Evolutionary conservation across 2,329 filamentous ascomycete species (phyloP), one percentile per base, ranked within the genome.

Genomic region (Dactylellina haptotyla): DNA sequence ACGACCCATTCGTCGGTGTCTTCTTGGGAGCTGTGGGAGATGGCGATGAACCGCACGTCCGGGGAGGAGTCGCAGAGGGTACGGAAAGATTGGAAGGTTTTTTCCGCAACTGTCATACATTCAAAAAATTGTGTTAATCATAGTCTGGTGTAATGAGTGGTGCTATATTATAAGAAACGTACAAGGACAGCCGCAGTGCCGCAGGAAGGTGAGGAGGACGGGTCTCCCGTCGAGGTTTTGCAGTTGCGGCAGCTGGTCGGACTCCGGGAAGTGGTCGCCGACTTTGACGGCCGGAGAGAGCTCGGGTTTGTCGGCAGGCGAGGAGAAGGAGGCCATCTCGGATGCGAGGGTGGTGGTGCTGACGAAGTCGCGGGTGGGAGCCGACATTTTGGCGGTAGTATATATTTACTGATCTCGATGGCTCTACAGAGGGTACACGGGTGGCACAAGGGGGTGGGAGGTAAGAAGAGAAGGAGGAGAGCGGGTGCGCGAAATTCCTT

Each of bases 161-260:
- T 48, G n/a, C 20, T 4, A 14, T 48, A 12, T 32, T 8, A 46
- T 32, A 48, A 3, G 18, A 5, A 30, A 80, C 84, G 79, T 84
- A 90, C 89, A 91, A 9, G 89, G 89, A 81, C 89, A 91, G 32
- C 89, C 90, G 79, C 89, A 92, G 79, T 92, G 89, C 32, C 90
- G 84, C 4, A 92, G 83, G 77, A 92, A 92, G 14, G 87, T 84
- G 18, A 92, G 81, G 1, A 92, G 79, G 0, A 85, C 86, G 0
- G 87, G 87, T 76, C 85, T 87, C 23, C 79, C 80, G 76, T 82
- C 77, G 23, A 82, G 81, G 43, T 83, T 80, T 0, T 85, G 84
- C n/a, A 90, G 80, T 26, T 64, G 61, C 5, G 79, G 78, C 4
- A 91, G 81, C 70, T 84, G 83, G 25, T 82, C 76, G 26, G 85